Conservation (phyloP, 2,329 filamentous ascomycete species). For the Nigrospora osmanthi region DNA sequence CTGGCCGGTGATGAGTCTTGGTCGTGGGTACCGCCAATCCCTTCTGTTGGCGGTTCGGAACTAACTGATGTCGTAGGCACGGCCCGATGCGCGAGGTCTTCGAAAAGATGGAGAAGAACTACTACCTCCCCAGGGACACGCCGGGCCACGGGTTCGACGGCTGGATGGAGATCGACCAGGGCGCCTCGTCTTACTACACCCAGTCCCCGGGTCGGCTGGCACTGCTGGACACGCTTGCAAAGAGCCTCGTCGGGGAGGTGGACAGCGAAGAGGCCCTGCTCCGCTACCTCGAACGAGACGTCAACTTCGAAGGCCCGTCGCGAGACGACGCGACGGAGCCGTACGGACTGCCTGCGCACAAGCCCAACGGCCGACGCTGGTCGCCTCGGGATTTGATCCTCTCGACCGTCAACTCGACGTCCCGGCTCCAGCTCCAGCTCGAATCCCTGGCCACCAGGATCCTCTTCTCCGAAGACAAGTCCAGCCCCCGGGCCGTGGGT, state of each 20-base stretch:
- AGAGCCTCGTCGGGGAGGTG: not conserved
- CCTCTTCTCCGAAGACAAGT: slow-evolving; percentile 4
- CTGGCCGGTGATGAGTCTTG: slow-evolving; percentile 11
- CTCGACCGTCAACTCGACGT: slow-evolving; percentile 2
- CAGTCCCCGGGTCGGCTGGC: slow-evolving; percentile 2
- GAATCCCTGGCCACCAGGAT: slow-evolving; percentile 10
- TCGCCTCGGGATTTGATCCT: slow-evolving; percentile 43
- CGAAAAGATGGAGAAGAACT: slow-evolving; percentile 10
- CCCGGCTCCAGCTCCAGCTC: slow-evolving; percentile 28
- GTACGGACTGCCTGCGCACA: slow-evolving; percentile 10
- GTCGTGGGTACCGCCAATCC: slow-evolving; percentile 6
- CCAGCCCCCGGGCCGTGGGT: slow-evolving; percentile 7
- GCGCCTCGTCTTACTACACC: not conserved
- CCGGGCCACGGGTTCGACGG: slow-evolving; percentile 10
- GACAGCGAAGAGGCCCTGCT: not conserved
- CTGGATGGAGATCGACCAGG: slow-evolving; percentile 1
- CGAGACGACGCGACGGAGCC: not conserved
- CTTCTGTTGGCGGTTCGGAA: too few species aligned
- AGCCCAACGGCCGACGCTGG: slow-evolving; percentile 8
- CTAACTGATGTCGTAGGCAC: too few species aligned
- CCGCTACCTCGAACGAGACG: slow-evolving; percentile 6
- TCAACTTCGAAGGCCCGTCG: slow-evolving; percentile 6
- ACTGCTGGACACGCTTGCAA: not conserved
- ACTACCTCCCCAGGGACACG: slow-evolving; percentile 10
- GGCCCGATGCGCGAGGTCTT: slow-evolving; percentile 8